phyloP scores from a whole-genome alignment of 495 filamentous ascomycete genomes.

The Penicillium coprophilum region DNA sequence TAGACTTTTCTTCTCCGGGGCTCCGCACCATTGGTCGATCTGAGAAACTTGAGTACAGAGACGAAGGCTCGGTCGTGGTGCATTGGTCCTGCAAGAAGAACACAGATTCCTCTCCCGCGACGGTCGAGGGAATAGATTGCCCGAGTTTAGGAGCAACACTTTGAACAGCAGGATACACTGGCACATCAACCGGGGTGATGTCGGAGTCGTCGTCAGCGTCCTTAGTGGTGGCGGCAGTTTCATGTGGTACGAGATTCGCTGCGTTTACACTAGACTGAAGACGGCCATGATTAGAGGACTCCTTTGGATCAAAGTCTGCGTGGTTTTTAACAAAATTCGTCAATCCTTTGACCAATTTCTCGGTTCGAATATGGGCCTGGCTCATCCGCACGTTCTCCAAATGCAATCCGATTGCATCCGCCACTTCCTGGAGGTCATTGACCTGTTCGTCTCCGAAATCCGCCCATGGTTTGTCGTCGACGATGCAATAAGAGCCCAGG shows the following conservation, averaged over 20 bases:
- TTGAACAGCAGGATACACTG: too few species aligned
- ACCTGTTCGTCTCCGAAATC: conserved; percentile 33
- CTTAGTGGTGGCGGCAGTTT: neutral
- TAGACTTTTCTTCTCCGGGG: conserved; percentile 15
- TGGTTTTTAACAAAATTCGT: conserved; percentile 35
- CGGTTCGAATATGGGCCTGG: conserved; percentile 29
- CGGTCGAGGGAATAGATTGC: conserved; percentile 1
- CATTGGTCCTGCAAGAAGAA: conserved; percentile 6
- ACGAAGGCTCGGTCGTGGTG: conserved; percentile 7
- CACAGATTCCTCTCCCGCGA: conserved; percentile 8
- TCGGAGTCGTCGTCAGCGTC: neutral
- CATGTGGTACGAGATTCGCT: neutral
- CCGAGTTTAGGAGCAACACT: neutral
- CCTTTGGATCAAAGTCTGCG: conserved; percentile 25
- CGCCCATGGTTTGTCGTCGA: conserved; percentile 53
- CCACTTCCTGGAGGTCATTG: conserved; percentile 31
- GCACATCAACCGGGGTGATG: neutral
- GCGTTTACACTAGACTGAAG: neutral
- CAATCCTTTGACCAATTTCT: conserved; percentile 33
- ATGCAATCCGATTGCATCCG: conserved; percentile 33
- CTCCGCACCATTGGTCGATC: conserved; percentile 7
- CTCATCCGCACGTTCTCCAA: conserved; percentile 35
- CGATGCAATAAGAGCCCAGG: conserved; percentile 61
- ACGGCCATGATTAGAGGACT: neutral
- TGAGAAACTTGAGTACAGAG: conserved; percentile 15